Base-by-base conservation (phyloP, 2,329 filamentous ascomycete species). In the Rhinocladiella similis region DNA sequence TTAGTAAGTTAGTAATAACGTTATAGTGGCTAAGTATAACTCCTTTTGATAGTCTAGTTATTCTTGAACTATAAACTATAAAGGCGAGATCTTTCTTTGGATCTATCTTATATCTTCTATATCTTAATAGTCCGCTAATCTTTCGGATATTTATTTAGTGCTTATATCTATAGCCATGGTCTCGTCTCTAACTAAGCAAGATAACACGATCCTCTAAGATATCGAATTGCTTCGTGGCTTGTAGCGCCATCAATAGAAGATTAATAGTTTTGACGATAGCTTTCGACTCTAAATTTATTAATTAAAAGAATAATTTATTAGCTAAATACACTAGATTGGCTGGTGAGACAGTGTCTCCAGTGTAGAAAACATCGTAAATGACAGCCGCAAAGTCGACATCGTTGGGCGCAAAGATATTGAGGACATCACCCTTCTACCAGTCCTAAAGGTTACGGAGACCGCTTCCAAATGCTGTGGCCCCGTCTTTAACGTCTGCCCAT, bases 41-140 rank as follows among this genome's bases (percentile, higher is more conserved):
- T 12, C 92, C 93, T 73, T 97, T 97, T 0, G 93, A 91, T 46
- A 92, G 76, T 1, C 93, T 92, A 0, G 93, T 97, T 0, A 93
- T 97, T 3, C 93, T 93, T 4, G 88, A 92, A 50, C 87, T 91
- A 72, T 96, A 97, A 0, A 95, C 90, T 57, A 97, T 73, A 67
- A 94, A 96, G 0, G 90, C 88, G 19, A 94, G 70, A 68, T 96
- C 91, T 56, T 85, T 86, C 47, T 81, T 79, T 0, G 90, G 83
- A 50, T 89, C 78, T 52, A 90, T 73, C 65, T 83, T 85, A 3
- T 84, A 77, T 53, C 82, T 81, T 16, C 83, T 79, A 66, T 82
- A 84, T 62, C 83, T 78, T 2, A 79, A 77, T 0, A 82, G 77
- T 3, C 83, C 79, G 1, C 83, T 82, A 16, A 84, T 83, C 63